Conservation (phyloP, 2,329 filamentous ascomycete species). For the Colletotrichum graminicola region DNA sequence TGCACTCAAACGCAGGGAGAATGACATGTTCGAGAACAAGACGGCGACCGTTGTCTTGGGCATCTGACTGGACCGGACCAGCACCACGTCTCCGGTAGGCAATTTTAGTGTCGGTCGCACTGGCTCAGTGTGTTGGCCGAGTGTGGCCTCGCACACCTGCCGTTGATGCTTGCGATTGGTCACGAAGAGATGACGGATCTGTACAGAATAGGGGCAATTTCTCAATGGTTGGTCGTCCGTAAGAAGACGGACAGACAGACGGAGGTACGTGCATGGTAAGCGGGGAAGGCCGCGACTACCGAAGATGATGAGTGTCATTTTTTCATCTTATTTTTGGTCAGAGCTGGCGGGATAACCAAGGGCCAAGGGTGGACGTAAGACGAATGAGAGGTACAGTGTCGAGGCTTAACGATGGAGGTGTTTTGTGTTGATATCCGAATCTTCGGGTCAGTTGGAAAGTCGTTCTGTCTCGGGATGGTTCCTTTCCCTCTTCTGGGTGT, state of each 20-base stretch:
- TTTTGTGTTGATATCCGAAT: constrained; percentile 7
- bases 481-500: constrained; percentile 10
- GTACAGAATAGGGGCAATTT: constrained; percentile 28
- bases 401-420: background rate
- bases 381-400: constrained; percentile 13
- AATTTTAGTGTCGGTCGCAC: constrained; percentile 34
- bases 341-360: constrained; percentile 24
- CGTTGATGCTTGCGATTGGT: constrained; percentile 14
- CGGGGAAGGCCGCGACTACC: constrained; percentile 11
- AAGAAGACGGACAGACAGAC: background rate
- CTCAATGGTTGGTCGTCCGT: constrained; percentile 1
- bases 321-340: background rate
- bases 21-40: constrained; percentile 28
- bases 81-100: constrained; percentile 19
- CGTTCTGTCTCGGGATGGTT: constrained; percentile 21
- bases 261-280: constrained; percentile 3
- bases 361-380: background rate
- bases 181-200: constrained; percentile 9
- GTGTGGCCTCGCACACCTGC: constrained; percentile 12
- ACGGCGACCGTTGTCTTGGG: background rate
- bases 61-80: constrained; percentile 19
- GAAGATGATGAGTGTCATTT: constrained; percentile 2
- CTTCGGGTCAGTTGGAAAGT: constrained; percentile 11
- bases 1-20: constrained; percentile 33
- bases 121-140: constrained; percentile 21